Percentiles rank a stretch among this genome's conserved stretches.
Evolutionary conservation across 129 eudicot genomes (phyloP).

Genomic region (Tagetes patula): DNA sequence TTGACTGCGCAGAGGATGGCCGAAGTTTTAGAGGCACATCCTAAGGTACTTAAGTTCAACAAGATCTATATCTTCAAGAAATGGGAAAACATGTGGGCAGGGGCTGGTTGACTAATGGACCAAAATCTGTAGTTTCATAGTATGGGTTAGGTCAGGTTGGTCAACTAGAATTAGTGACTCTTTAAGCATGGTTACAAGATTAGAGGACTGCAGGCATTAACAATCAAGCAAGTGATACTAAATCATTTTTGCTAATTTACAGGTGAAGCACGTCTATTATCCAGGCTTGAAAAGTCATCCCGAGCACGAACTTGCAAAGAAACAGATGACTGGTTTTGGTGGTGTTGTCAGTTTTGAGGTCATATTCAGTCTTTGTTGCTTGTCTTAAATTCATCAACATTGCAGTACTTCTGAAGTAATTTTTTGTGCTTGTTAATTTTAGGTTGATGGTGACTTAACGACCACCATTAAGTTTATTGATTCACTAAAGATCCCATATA

Average conservation of each 20-base stretch:
- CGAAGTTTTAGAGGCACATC: conserved; percentile 92
- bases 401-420: neutral
- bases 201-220: neutral
- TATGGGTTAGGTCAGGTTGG: neutral
- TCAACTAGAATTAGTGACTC: neutral
- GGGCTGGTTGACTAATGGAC: neutral
- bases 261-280: conserved; percentile 83
- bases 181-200: neutral
- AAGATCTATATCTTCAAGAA: neutral
- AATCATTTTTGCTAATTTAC: conserved; percentile 11
- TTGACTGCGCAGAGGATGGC: conserved; percentile 79
- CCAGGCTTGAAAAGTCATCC: conserved; percentile 86
- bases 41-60: conserved; percentile 56
- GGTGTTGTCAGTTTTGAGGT: conserved; percentile 91
- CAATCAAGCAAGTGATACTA: neutral
- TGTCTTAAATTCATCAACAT: neutral
- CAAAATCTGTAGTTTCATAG: neutral
- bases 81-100: neutral
- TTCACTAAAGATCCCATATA: conserved; percentile 64
- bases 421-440: neutral
- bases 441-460: conserved; percentile 62
- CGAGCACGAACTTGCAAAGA: conserved; percentile 69
- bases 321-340: conserved; percentile 85
- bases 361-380: neutral
- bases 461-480: conserved; percentile 67